These are phyloP conservation scores for Bryoglossum gracile DNA, from an alignment of 495 filamentous ascomycete species.

Conservation along the genomic window DNA sequence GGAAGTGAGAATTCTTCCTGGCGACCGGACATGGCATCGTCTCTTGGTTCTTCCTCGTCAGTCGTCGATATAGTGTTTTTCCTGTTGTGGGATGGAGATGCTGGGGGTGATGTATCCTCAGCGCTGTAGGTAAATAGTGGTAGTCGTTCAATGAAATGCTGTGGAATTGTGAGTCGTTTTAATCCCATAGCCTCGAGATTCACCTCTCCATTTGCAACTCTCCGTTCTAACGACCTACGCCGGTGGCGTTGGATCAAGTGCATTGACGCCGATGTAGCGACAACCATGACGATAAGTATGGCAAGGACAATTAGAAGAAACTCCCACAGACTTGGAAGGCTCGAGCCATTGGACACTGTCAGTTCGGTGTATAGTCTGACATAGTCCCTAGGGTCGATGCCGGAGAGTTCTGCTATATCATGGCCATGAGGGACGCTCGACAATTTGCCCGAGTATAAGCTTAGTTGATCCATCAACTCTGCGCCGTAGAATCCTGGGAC, in stretches of 20 bases:
- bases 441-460: slow-evolving; percentile 67
- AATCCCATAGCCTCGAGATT: slow-evolving; percentile 77
- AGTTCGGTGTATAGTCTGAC: slow-evolving; percentile 44
- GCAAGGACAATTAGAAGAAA: slow-evolving; percentile 77
- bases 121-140: slow-evolving; percentile 64
- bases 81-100: slow-evolving; percentile 14
- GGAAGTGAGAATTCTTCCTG: slow-evolving; percentile 4
- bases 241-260: slow-evolving; percentile 63
- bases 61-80: slow-evolving; percentile 18
- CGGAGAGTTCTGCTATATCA: slow-evolving; percentile 49
- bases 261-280: slow-evolving; percentile 60
- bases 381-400: slow-evolving; percentile 53
- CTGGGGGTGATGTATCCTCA: slow-evolving; percentile 14
- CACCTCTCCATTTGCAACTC: slow-evolving; percentile 67
- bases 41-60: slow-evolving; percentile 17
- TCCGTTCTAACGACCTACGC: slow-evolving; percentile 54
- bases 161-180: slow-evolving; percentile 64
- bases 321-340: slow-evolving; percentile 68
- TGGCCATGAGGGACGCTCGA: slow-evolving; percentile 49
- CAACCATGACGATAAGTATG: slow-evolving; percentile 59
- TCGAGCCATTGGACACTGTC: slow-evolving; percentile 29
- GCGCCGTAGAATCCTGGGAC: slow-evolving; percentile 59
- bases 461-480: slow-evolving; percentile 62
- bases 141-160: slow-evolving; percentile 57
- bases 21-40: slow-evolving; percentile 20